These are phyloP conservation scores for Carex parvula DNA, from an alignment of 176 grass and related monocot species.

Conservation along the genomic window DNA sequence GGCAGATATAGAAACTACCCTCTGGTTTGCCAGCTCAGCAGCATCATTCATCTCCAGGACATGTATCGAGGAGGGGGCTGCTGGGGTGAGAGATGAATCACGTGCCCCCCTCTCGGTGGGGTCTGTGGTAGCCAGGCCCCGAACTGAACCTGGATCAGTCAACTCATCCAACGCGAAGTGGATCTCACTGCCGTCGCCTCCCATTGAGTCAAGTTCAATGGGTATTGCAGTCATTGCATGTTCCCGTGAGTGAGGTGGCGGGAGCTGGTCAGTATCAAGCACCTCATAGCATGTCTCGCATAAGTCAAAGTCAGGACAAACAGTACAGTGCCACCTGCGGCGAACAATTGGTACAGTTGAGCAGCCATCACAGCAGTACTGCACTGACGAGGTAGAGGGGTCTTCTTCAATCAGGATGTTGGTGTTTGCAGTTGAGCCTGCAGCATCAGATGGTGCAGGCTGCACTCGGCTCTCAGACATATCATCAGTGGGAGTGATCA, in stretches of 20 bases:
- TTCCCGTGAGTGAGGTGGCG: slow-evolving; percentile 78
- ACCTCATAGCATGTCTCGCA: slow-evolving; percentile 97
- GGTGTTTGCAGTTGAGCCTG: slow-evolving; percentile 48
- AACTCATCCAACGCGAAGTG: slow-evolving; percentile 78
- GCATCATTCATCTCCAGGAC: slow-evolving; percentile 61
- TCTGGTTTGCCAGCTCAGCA: slow-evolving; percentile 56
- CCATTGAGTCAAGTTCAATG: slow-evolving; percentile 89
- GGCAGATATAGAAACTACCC: slow-evolving; percentile 86
- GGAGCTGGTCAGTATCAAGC: slow-evolving; percentile 79
- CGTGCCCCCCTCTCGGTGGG: slow-evolving; percentile 36
- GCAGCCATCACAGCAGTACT: slow-evolving; percentile 99
- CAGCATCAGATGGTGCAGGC: slow-evolving; percentile 40
- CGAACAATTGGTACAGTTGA: slow-evolving; percentile 94
- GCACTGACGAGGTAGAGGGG: slow-evolving; percentile 75
- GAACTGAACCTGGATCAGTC: slow-evolving; percentile 43
- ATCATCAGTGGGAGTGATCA: slow-evolving; percentile 78
- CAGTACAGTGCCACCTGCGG: slow-evolving; percentile 91
- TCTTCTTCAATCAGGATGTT: slow-evolving; percentile 96
- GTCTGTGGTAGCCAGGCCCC: slow-evolving; percentile 42
- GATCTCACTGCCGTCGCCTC: slow-evolving; percentile 67
- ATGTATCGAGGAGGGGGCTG: slow-evolving; percentile 56
- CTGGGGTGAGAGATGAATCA: not conserved
- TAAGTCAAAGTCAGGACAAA: slow-evolving; percentile 94
- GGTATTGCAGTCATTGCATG: slow-evolving; percentile 92
- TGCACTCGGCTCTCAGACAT: slow-evolving; percentile 52